phyloP scores from a whole-genome alignment of 306 rosid genomes.

The Begonia fuchsioides region DNA sequence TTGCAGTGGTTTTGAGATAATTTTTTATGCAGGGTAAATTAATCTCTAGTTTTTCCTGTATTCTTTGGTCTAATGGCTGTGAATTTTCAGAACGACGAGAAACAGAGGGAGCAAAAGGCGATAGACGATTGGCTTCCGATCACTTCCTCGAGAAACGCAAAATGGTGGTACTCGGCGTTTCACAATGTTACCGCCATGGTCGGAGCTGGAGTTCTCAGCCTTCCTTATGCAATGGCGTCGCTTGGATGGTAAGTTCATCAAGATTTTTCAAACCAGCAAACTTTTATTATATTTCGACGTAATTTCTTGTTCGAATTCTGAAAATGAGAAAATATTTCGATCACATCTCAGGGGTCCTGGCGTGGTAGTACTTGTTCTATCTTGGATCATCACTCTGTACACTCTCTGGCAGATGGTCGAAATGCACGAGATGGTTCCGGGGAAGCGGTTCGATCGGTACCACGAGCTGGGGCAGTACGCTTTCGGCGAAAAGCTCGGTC shows the following conservation, averaged over 20 bases:
- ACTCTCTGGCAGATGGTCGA: constrained; percentile 60
- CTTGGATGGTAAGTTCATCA: constrained; percentile 33
- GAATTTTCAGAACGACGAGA: neutral
- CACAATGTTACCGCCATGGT: constrained; percentile 68
- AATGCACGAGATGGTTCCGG: constrained; percentile 56
- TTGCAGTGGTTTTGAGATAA: too few species aligned
- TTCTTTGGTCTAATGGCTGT: too few species aligned
- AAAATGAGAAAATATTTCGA: neutral
- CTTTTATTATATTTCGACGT: too few species aligned
- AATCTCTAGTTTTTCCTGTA: too few species aligned
- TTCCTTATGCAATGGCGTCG: constrained; percentile 40
- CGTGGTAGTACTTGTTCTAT: constrained; percentile 28
- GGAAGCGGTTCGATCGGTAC: constrained; percentile 41
- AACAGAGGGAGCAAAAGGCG: constrained; percentile 18
- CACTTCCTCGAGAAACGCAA: constrained; percentile 42
- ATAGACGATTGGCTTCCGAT: constrained; percentile 55
- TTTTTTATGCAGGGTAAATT: too few species aligned
- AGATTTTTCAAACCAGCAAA: too few species aligned
- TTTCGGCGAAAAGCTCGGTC: constrained; percentile 46
- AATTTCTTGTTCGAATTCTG: too few species aligned
- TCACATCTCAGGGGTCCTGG: constrained; percentile 70
- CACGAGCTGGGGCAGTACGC: constrained; percentile 49
- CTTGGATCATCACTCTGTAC: constrained; percentile 47
- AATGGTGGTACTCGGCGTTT: constrained; percentile 62
- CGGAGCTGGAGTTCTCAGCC: constrained; percentile 57